Percentiles rank a stretch among this genome's conserved stretches.
These are phyloP conservation scores for Hevea brasiliensis DNA, from an alignment of 345 rosid genomes.

Conservation along the genomic window DNA sequence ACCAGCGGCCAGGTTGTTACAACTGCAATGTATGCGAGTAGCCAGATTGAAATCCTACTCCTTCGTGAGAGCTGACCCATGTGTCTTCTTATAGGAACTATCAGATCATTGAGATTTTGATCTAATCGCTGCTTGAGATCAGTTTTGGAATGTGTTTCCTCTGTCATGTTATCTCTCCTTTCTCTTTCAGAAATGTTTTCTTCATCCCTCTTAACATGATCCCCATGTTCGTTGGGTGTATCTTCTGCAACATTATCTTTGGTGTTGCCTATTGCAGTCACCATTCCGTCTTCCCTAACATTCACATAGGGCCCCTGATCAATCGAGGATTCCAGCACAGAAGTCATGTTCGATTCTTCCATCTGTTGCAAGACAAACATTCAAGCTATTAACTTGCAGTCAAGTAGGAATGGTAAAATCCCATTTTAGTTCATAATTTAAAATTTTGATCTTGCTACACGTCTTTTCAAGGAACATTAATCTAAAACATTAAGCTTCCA, in stretches of 20 bases:
- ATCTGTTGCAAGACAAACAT: constrained; percentile 20
- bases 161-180: constrained; percentile 5
- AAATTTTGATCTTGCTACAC: background rate
- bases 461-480: background rate
- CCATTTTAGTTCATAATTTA: background rate
- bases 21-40: constrained; percentile 38
- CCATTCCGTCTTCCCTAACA: constrained; percentile 41
- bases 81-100: constrained; percentile 23
- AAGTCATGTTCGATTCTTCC: constrained; percentile 14
- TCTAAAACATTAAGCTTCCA: background rate
- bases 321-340: constrained; percentile 24
- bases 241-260: constrained; percentile 16
- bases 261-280: constrained; percentile 31
- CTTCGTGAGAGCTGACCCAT: constrained; percentile 31
- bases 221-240: background rate
- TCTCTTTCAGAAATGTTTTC: constrained; percentile 8
- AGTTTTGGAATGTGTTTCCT: background rate
- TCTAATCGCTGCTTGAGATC: constrained; percentile 15
- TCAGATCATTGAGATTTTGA: constrained; percentile 20
- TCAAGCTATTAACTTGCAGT: background rate
- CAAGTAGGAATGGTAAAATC: background rate
- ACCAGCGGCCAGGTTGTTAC: constrained; percentile 45
- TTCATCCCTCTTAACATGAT: constrained; percentile 6
- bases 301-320: constrained; percentile 44
- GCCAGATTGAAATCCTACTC: constrained; percentile 40